Conservation (phyloP, 2,329 filamentous ascomycete genomes). For the Colletotrichum eremochloae region DNA sequence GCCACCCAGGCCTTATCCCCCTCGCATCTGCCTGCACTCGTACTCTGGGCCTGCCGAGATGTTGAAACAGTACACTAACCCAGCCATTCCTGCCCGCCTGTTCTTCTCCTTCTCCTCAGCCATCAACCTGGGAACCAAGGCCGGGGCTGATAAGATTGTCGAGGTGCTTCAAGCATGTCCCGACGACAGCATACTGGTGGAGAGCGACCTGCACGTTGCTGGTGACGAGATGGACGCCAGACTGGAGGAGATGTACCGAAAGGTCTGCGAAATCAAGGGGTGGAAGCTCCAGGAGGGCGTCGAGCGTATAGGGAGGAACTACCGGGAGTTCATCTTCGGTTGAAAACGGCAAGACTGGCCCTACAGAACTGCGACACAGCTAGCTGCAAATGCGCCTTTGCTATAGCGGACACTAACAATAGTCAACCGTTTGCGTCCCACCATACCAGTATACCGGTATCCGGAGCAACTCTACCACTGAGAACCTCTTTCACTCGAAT, state of each 20-base stretch:
- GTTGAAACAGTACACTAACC: conserved; percentile 82
- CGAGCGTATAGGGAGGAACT: conserved; percentile 77
- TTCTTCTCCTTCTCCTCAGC: conserved; percentile 91
- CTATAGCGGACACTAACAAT: background rate
- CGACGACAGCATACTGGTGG: conserved; percentile 82
- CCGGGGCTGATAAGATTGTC: conserved; percentile 64
- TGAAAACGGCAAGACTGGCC: conserved; percentile 43
- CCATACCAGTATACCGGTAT: background rate
- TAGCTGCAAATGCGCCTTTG: background rate
- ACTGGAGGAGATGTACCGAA: conserved; percentile 81
- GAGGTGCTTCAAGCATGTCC: conserved; percentile 80
- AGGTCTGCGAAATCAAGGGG: conserved; percentile 81
- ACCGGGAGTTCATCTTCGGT: conserved; percentile 81
- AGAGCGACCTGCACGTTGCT: conserved; percentile 90
- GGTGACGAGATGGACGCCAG: conserved; percentile 83
- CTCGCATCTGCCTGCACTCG: conserved; percentile 92
- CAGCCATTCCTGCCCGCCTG: conserved; percentile 78
- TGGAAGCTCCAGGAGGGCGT: conserved; percentile 84
- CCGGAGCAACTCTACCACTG: background rate
- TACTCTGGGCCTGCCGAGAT: conserved; percentile 85
- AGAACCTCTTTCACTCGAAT: background rate
- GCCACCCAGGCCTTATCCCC: conserved; percentile 76
- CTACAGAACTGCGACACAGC: no score
- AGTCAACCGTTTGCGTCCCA: background rate
- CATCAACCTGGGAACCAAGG: conserved; percentile 78